These are phyloP conservation scores for Daphne laureola DNA, from an alignment of 441 rosid species.

Conservation along the genomic window DNA sequence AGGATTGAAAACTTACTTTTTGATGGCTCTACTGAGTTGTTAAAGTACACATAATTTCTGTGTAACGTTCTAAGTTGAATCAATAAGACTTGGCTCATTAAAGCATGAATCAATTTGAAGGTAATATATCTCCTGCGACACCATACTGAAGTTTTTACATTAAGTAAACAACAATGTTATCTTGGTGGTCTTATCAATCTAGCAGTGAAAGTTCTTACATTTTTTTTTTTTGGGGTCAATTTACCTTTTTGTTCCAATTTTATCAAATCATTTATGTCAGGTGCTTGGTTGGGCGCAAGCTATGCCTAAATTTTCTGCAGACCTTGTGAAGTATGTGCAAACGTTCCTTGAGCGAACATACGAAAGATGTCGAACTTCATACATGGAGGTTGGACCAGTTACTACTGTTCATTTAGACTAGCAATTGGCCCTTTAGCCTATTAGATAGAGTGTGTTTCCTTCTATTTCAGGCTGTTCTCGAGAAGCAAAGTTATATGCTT, in stretches of 20 bases:
- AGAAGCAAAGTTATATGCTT: constrained; percentile 96
- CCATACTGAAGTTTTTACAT: too few relatives aligned
- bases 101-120: too few relatives aligned
- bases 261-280: constrained; percentile 25
- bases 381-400: constrained; percentile 68
- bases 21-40: too few relatives aligned
- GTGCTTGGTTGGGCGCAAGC: constrained; percentile 99
- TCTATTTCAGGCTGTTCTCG: constrained; percentile 86
- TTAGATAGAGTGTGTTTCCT: constrained; percentile 3
- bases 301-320: constrained; percentile 95
- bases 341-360: constrained; percentile 95
- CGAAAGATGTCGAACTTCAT: constrained; percentile 95
- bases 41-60: too few relatives aligned
- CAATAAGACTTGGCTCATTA: too few relatives aligned
- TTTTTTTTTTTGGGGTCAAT: background rate
- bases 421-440: constrained; percentile 5
- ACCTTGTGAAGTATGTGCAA: constrained; percentile 88
- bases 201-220: too few relatives aligned
- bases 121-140: too few relatives aligned
- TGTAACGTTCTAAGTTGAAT: too few relatives aligned
- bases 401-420: constrained; percentile 7
- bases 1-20: too few relatives aligned
- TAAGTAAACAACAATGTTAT: too few relatives aligned
- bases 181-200: too few relatives aligned
- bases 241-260: constrained; percentile 8